Base-by-base conservation (phyloP, 148 eudicot species). In the Amaranthus cruentus region DNA sequence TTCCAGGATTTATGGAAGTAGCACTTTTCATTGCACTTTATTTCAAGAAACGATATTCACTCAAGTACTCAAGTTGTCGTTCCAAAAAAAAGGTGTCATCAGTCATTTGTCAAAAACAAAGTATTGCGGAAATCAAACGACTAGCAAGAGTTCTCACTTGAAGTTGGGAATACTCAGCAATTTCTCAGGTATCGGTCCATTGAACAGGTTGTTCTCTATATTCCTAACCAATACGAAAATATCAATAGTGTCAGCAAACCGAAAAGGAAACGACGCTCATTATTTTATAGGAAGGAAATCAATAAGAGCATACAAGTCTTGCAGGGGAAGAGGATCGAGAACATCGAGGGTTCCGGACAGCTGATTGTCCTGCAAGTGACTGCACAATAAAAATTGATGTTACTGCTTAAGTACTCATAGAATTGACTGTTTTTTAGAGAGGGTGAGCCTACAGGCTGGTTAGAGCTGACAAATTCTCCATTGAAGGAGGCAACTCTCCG, bases 281-380 rank as follows among this genome's bases (percentile, higher is more conserved):
- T 15, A 61, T 42, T 64, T 28, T 28, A 46, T 48, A 10, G 13
- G 38, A 13, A 70, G 57, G 46, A 81, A 74, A 81, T 28, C 76
- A 69, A 78, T 71, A 77, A 85, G 77, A 76, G 58, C 69, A 48
- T 94, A 94, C 98, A 94, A 80, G 77, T 94, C 96, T 70, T 61
- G 63, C 76, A 94, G 86, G 9, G 93, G 93, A 77, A 94, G 91
- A 82, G 88, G 89, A 80, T 89, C 88, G 55, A 94, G 81, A 79
- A 89, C 96, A 84, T 88, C 93, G 67, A 94, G 93, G 63, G 87
- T 84, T 74, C 98, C 98, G 56, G 97, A 85, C 51, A 94, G 91
- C 79, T 89, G 90, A 86, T 94, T 94, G 80, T 83, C 79, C 90
- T 91, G 98, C 88, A 94, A 77, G 81, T 82, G 97, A 75, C 98